These are phyloP conservation scores for Kodamaea fukazawae DNA, from an alignment of 805 yeast species.

Conservation along the genomic window DNA sequence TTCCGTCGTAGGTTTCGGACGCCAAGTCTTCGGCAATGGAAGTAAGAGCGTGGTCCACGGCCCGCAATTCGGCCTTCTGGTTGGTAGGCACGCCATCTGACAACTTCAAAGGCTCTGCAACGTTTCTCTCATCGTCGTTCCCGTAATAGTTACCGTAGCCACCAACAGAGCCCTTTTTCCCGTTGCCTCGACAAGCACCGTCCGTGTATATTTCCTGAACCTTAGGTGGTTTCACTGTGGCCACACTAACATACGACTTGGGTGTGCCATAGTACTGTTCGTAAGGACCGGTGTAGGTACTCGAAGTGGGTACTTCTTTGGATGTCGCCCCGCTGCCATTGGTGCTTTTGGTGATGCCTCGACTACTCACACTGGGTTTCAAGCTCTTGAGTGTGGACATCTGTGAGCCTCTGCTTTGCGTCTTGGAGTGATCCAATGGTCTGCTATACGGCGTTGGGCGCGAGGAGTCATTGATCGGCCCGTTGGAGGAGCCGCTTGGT, in stretches of 20 bases:
- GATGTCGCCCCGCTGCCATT: no score
- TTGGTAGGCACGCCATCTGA: constrained; percentile 53
- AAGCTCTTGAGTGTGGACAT: no score
- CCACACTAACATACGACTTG: background rate
- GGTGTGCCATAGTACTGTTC: constrained; percentile 1
- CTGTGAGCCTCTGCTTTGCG: no score
- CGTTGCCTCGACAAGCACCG: constrained; percentile 72
- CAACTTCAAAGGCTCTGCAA: constrained; percentile 48
- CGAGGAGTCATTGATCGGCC: no score
- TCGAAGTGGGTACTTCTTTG: background rate
- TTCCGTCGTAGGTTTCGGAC: background rate
- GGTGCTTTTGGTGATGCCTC: no score
- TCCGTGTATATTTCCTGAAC: constrained; percentile 57
- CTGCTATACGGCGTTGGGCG: no score
- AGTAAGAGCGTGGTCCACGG: constrained; percentile 56
- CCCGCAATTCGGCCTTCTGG: constrained; percentile 76
- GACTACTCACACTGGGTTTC: no score
- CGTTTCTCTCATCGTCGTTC: constrained; percentile 49
- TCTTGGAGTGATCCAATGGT: no score
- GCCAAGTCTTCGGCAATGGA: constrained; percentile 28
- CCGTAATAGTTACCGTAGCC: constrained; percentile 77
- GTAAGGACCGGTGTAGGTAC: background rate
- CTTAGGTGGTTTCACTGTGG: background rate
- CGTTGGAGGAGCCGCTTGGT: no score
- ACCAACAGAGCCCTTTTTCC: constrained; percentile 32